Conservation (phyloP, 2,329 filamentous ascomycete species). For the Cladophialophora psammophila region DNA sequence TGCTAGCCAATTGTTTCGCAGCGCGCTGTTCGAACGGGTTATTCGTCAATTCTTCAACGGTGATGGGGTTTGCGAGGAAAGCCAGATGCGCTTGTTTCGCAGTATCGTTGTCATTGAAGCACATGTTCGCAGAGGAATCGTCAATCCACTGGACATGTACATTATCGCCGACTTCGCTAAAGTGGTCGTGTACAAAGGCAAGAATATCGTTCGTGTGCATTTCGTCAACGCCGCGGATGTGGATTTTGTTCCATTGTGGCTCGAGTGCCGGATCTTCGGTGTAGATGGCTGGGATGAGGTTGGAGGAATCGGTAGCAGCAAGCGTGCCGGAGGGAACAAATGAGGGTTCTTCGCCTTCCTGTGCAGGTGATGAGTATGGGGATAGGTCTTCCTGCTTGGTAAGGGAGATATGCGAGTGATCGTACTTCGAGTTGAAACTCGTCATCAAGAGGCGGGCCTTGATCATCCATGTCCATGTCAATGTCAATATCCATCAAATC, state of each 20-base stretch:
- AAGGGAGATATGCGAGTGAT: slow-evolving; percentile 3
- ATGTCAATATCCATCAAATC: slow-evolving; percentile 43
- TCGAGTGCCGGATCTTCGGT: slow-evolving; percentile 40
- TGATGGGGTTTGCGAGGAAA: slow-evolving; percentile 50
- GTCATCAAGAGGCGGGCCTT: slow-evolving; percentile 35
- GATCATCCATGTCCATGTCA: slow-evolving; percentile 41
- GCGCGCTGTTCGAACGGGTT: slow-evolving; percentile 70
- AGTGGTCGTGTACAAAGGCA: slow-evolving; percentile 75
- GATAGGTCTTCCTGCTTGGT: slow-evolving; percentile 4
- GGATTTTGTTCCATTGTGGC: slow-evolving; percentile 67
- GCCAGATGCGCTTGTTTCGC: slow-evolving; percentile 62
- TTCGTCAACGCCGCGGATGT: slow-evolving; percentile 82
- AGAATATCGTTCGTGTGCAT: slow-evolving; percentile 82
- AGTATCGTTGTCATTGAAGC: slow-evolving; percentile 68
- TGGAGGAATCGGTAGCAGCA: slow-evolving; percentile 25
- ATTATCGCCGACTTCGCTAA: slow-evolving; percentile 58
- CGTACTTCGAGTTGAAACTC: slow-evolving; percentile 41
- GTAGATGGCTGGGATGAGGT: slow-evolving; percentile 40
- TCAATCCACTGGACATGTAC: slow-evolving; percentile 88
- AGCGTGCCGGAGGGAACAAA: slow-evolving; percentile 35
- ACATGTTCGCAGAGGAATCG: slow-evolving; percentile 85
- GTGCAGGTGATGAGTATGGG: slow-evolving; percentile 29
- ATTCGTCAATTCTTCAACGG: slow-evolving; percentile 53
- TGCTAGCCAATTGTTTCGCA: slow-evolving; percentile 72
- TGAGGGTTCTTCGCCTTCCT: slow-evolving; percentile 42